Base-by-base conservation (phyloP, 139 green algal genomes). In the Deuterostichococcus epilithicus region DNA sequence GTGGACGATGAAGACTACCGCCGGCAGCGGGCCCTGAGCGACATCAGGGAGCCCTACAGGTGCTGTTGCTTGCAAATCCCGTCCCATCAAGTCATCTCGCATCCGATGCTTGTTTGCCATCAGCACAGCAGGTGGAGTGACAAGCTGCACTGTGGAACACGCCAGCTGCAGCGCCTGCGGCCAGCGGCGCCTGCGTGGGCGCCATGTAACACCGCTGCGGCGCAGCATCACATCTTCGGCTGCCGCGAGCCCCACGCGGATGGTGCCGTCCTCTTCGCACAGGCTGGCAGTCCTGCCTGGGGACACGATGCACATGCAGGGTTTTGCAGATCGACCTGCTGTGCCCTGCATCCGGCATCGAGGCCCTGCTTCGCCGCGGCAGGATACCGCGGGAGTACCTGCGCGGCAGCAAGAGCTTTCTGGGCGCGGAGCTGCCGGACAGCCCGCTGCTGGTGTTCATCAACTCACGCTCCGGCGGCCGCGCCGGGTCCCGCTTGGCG, bases 371-470 rank as follows among this genome's bases (percentile, higher is more conserved):
- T 25, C 13, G 42, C 42, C 8, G 37, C 28, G 18, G 74, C 80
- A 90, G 86, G 37, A 84, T 91, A 23, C 85, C 87, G 8, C 42
- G 37, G 0, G 67, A 78, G 5, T 86, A 81, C 72, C 79, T 91
- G 68, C 63, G 59, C 23, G 68, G 74, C 23, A 80, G 74, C 0
- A 89, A 89, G 44, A 67, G 63, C 22, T 84, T 78, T 30, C 65
- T 77, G 22, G 73, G 52, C 0, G 73, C 77, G 0, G 69, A 80
- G 1, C 36, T 81, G 47, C 67, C 87, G 5, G 84, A 89, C 36
- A 86, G 83, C 0, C 92, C 92, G 0, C 78, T 97, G 3, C 88
- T 97, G n/a, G 88, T 87, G 26, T 97, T 97, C 70, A 90, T 97
- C 78, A 97, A 97, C 66, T 89, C 89, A 0, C 80, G 86, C 20